These are phyloP conservation scores for Lobulomyces angularis DNA, from an alignment of 192 early-diverging fungal species.

Conservation along the genomic window DNA sequence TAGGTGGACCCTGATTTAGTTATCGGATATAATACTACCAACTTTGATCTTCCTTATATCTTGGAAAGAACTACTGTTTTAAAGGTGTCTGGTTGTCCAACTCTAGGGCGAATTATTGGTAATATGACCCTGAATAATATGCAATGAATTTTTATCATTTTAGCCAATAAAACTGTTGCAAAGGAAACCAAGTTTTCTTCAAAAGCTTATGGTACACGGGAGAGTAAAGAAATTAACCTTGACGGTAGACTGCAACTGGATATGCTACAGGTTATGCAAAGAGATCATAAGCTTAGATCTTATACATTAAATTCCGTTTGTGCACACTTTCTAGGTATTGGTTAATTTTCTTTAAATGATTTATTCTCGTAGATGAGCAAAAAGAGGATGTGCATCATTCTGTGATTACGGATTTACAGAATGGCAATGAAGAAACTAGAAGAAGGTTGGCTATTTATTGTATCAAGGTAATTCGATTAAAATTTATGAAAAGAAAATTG, in stretches of 20 bases:
- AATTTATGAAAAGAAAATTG: slow-evolving; percentile 8
- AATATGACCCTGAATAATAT: no score
- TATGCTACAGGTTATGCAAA: slow-evolving; percentile 83
- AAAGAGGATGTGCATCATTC: slow-evolving; percentile 99
- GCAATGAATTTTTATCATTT: neutral
- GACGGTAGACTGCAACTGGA: slow-evolving; percentile 91
- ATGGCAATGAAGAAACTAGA: slow-evolving; percentile 87
- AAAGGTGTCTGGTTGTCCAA: slow-evolving; percentile 64
- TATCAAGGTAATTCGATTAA: slow-evolving; percentile 48
- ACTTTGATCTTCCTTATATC: slow-evolving; percentile 95
- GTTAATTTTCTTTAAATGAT: neutral
- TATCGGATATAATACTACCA: slow-evolving; percentile 92
- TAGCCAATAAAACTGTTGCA: slow-evolving; percentile 47
- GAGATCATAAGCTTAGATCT: slow-evolving; percentile 90
- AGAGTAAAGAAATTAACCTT: slow-evolving; percentile 71
- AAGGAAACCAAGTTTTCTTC: slow-evolving; percentile 79
- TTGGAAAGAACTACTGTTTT: slow-evolving; percentile 77
- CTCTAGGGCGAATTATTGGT: slow-evolving; percentile 60
- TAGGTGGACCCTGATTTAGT: slow-evolving; percentile 82
- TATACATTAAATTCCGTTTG: slow-evolving; percentile 94
- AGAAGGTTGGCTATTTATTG: slow-evolving; percentile 92
- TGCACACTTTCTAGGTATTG: slow-evolving; percentile 73
- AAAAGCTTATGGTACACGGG: slow-evolving; percentile 86
- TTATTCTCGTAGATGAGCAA: slow-evolving; percentile 60
- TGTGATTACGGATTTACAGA: slow-evolving; percentile 94